Conservation (phyloP, 2,329 filamentous ascomycete species). For the Ilyonectria destructans region DNA sequence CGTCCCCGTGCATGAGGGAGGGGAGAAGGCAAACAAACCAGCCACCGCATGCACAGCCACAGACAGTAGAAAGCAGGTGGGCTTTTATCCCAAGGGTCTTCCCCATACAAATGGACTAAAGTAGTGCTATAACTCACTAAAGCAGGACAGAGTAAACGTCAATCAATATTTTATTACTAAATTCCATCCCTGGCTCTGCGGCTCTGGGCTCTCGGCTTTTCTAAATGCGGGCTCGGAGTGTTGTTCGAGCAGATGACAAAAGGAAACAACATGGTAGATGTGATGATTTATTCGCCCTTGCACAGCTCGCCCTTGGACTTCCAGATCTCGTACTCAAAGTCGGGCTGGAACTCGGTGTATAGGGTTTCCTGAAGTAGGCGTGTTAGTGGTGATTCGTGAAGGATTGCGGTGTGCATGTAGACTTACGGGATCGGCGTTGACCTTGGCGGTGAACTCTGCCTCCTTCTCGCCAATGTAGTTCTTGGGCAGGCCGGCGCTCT, state of each 20-base stretch:
- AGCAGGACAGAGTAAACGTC: not conserved
- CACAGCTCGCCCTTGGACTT: constrained; percentile 45
- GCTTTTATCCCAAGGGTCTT: too few relatives aligned
- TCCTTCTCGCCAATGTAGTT: constrained; percentile 55
- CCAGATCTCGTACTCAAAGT: constrained; percentile 51
- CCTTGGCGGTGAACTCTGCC: constrained; percentile 55
- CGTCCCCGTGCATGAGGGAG: too few relatives aligned
- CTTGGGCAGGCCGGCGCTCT: constrained; percentile 46
- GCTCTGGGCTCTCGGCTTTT: constrained; percentile 9
- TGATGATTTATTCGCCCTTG: constrained; percentile 31
- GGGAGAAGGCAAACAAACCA: too few relatives aligned
- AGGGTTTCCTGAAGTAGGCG: constrained; percentile 42
- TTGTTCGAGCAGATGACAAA: constrained; percentile 9
- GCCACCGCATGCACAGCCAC: too few relatives aligned
- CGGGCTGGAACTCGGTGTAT: constrained; percentile 51
- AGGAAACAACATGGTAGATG: not conserved
- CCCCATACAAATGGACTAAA: too few relatives aligned
- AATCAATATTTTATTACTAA: not conserved
- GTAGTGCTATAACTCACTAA: too few relatives aligned
- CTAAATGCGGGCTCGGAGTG: constrained; percentile 11
- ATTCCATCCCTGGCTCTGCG: constrained; percentile 4
- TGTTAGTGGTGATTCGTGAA: not conserved
- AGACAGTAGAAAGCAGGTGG: too few relatives aligned
- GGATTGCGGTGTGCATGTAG: not conserved
- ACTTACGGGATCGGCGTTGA: constrained; percentile 47